Base-by-base conservation (phyloP, 2,329 filamentous ascomycete species). In the Exophiala mesophila region DNA sequence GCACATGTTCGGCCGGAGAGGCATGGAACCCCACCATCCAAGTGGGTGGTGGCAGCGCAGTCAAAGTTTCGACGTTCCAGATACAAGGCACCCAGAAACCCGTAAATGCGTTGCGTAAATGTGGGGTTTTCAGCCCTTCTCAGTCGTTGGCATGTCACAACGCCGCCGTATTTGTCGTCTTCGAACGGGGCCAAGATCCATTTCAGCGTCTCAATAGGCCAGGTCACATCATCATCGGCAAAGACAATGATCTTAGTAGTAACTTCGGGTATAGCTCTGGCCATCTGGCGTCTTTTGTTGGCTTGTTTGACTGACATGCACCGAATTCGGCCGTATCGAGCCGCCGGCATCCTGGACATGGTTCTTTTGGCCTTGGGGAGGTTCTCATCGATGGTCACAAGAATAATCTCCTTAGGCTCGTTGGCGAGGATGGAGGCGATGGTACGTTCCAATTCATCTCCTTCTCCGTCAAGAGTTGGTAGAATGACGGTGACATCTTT, bases 151-250 rank as follows among this genome's bases (percentile, higher is more conserved):
- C 87, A 94, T 39, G 90, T 95, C 26, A 89, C 88, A 41, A 96
- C 90, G 23, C 88, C 90, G 45, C 90, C 90, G 55, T 94, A 90
- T 50, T 76, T 73, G 35, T 68, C 64, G 61, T 92, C 81, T 63
- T 96, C 88, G 50, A 97, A 95, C 0, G 90, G 89, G 3, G 90
- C 90, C 49, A 97, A 71, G 44, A 97, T 84, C 89, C 89, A 96
- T 21, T 83, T 85, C 57, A 95, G 77, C 50, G 94, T 78, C 30
- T 85, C 92, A 12, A 74, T 72, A 3, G 89, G 89, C 85, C 90
- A 95, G 56, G 85, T 88, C 49, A 97, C 90, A 63, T 97, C 90
- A 65, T 97, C 90, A 61, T 97, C 90, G 18, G 89, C 88, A 71
- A 97, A 88, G 57, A 97, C 78, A 26, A 87, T 95, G 60, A 97